A percentile compares a stretch with the other conserved stretches of the same genome.
Conservation (phyloP, 2,329 filamentous ascomycete genomes). For the Ophiostoma perfectum region DNA sequence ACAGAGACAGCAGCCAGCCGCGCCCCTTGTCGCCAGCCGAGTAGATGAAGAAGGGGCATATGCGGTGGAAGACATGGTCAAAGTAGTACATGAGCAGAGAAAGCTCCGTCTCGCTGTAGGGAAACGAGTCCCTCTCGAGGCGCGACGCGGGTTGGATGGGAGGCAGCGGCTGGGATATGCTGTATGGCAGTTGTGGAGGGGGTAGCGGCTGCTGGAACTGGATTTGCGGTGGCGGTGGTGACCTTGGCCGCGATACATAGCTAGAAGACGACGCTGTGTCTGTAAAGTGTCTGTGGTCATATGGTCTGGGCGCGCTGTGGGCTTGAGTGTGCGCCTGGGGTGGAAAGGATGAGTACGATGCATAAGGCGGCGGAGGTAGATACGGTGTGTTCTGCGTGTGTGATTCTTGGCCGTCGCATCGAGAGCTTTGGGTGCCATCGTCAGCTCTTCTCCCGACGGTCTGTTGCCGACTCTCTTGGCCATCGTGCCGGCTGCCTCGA, state of each 20-base stretch:
- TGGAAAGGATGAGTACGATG: not conserved
- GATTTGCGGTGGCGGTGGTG: not conserved
- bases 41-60: slow-evolving; percentile 19
- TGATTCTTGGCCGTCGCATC: not conserved
- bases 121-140: not conserved
- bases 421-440: not conserved
- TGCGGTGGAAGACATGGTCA: slow-evolving; percentile 21
- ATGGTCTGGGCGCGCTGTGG: not conserved
- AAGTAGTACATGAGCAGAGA: slow-evolving; percentile 22
- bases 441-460: not conserved
- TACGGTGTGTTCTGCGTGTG: not conserved
- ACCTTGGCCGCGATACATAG: not conserved
- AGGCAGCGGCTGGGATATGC: not conserved
- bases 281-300: not conserved
- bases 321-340: not conserved
- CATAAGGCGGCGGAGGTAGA: not conserved
- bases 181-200: not conserved
- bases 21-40: slow-evolving; percentile 21
- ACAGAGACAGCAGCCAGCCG: slow-evolving; percentile 22
- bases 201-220: not conserved
- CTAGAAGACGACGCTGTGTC: not conserved
- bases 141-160: not conserved
- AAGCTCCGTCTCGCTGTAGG: slow-evolving; percentile 21
- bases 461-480: no score
- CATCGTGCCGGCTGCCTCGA: not conserved